Conservation (phyloP, 805 yeast genomes). For the Saturnispora saitoi region DNA sequence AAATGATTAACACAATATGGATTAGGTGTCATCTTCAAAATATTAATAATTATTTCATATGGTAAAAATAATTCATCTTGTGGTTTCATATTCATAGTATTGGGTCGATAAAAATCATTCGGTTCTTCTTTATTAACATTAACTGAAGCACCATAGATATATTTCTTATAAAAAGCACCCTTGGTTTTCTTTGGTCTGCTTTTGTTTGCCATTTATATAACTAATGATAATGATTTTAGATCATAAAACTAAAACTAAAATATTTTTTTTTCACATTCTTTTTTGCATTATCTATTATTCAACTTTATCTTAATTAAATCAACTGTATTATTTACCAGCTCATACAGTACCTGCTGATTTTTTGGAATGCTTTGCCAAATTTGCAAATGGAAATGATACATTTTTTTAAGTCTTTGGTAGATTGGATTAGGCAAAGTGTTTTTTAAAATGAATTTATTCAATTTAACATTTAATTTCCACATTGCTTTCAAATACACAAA, state of each 20-base stretch:
- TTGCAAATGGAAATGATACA: neutral
- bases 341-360: neutral
- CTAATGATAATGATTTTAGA: neutral
- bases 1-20: constrained; percentile 42
- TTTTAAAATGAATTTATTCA: neutral
- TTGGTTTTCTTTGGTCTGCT: constrained; percentile 75
- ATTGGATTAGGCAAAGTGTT: neutral
- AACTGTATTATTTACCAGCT: no score
- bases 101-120: constrained; percentile 10
- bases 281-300: neutral
- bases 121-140: constrained; percentile 5
- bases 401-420: neutral
- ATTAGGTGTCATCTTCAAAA: constrained; percentile 27
- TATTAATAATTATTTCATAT: constrained; percentile 38
- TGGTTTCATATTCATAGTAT: neutral
- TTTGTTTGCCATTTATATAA: constrained; percentile 64
- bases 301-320: neutral
- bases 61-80: constrained; percentile 31
- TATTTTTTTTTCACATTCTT: neutral
- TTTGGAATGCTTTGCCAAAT: neutral
- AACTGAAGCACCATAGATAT: constrained; percentile 42
- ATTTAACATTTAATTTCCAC: neutral
- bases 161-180: constrained; percentile 65
- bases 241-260: neutral
- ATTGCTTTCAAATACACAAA: constrained; percentile 2